Evolutionary conservation across 192 early-diverging fungal species (phyloP).

Genomic region (Backusella sp.): DNA sequence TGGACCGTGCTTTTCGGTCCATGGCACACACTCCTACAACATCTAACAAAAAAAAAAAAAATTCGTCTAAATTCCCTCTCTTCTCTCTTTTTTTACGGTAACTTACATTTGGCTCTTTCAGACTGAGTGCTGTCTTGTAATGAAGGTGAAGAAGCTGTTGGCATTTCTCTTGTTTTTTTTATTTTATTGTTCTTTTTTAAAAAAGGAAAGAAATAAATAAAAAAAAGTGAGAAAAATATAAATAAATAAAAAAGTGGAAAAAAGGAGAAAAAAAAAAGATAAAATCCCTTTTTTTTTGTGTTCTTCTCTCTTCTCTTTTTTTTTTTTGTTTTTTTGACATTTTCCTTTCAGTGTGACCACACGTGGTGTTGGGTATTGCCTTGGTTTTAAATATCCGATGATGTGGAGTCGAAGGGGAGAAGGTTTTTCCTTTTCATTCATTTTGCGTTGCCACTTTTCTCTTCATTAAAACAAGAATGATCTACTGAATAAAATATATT

Average conservation of each 20-base stretch:
- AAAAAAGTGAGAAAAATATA: background rate
- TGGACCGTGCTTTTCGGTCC: constrained; percentile 94
- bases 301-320: background rate
- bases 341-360: background rate
- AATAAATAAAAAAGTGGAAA: background rate
- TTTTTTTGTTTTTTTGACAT: background rate
- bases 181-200: background rate
- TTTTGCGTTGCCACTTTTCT: no score
- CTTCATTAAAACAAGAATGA: no score
- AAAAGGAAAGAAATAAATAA: background rate
- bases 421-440: background rate
- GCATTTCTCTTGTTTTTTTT: background rate
- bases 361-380: background rate
- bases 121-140: background rate
- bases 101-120: background rate
- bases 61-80: background rate
- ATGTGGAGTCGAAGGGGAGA: background rate
- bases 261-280: background rate
- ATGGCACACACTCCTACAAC: constrained; percentile 88
- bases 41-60: constrained; percentile 25
- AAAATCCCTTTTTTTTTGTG: no score
- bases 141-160: constrained; percentile 1
- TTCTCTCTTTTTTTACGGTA: background rate
- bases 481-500: no score
- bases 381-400: background rate